Evolutionary conservation across 2,329 filamentous ascomycete species (phyloP).

Genomic region (Mariannaea elegans): DNA sequence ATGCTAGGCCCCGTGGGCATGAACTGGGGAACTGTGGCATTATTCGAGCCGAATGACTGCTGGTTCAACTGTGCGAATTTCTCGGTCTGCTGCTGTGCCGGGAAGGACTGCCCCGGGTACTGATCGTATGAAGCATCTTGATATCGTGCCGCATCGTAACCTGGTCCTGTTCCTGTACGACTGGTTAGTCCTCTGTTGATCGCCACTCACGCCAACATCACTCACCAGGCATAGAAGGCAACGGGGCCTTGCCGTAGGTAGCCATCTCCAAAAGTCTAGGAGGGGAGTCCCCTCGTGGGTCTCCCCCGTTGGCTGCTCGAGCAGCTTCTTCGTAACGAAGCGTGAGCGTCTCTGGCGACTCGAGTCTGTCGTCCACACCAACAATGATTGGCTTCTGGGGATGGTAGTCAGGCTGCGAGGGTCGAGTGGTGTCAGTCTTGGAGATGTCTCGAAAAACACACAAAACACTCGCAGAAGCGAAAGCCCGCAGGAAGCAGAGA

Average conservation of each 20-base stretch:
- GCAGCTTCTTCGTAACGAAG: conserved; percentile 66
- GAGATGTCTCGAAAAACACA: conserved; percentile 34
- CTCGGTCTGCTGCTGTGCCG: conserved; percentile 58
- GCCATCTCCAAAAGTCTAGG: conserved; percentile 52
- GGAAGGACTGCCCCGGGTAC: conserved; percentile 58
- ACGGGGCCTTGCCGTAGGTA: conserved; percentile 78
- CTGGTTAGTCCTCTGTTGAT: conserved; percentile 21
- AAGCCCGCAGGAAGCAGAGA: conserved; percentile 23
- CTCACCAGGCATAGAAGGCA: conserved; percentile 84
- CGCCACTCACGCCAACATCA: conserved; percentile 37
- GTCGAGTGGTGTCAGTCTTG: conserved; percentile 37
- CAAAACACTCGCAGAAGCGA: conserved; percentile 13
- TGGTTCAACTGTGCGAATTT: conserved; percentile 63
- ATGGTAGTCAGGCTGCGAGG: conserved; percentile 59
- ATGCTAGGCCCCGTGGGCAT: conserved; percentile 69
- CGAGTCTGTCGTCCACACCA: conserved; percentile 62
- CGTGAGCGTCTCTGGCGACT: conserved; percentile 65
- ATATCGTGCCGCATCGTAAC: conserved; percentile 69
- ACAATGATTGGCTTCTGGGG: conserved; percentile 66
- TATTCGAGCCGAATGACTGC: conserved; percentile 67
- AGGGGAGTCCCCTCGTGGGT: conserved; percentile 65
- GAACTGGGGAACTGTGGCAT: conserved; percentile 71
- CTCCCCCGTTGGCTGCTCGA: conserved; percentile 61
- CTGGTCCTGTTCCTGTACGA: conserved; percentile 45
- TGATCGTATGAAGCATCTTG: conserved; percentile 65